Evolutionary conservation across 2,329 filamentous ascomycete genomes (phyloP).

Genomic region (Fusarium continuum): DNA sequence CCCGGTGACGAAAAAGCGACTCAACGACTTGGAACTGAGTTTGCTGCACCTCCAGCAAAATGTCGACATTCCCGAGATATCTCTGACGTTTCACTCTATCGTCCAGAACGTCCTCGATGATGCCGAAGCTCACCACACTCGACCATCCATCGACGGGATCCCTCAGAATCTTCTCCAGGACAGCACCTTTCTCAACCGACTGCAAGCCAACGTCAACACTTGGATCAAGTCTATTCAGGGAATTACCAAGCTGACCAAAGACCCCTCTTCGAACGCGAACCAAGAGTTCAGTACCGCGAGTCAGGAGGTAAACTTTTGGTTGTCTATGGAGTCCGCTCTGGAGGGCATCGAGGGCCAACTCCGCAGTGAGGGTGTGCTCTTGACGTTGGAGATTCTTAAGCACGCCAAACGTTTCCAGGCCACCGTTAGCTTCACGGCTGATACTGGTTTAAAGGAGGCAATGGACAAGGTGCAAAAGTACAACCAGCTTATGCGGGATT

Average conservation of each 20-base stretch:
- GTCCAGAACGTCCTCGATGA: slow-evolving; percentile 87
- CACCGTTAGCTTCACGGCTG: slow-evolving; percentile 94
- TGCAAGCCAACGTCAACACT: slow-evolving; percentile 92
- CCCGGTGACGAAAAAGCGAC: slow-evolving; percentile 95
- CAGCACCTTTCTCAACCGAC: slow-evolving; percentile 89
- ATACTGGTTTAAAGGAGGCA: slow-evolving; percentile 95
- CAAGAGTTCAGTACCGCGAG: slow-evolving; percentile 75
- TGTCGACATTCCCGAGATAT: slow-evolving; percentile 94
- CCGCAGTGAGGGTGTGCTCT: slow-evolving; percentile 83
- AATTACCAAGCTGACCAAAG: slow-evolving; percentile 92
- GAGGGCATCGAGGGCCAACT: slow-evolving; percentile 92
- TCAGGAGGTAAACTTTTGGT: slow-evolving; percentile 99
- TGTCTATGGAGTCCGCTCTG: slow-evolving; percentile 94
- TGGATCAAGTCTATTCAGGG: slow-evolving; percentile 99
- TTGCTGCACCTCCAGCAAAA: slow-evolving; percentile 95
- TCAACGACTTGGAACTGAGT: slow-evolving; percentile 92
- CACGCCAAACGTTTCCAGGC: slow-evolving; percentile 98
- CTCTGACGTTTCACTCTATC: slow-evolving; percentile 85
- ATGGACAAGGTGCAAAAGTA: slow-evolving; percentile 98
- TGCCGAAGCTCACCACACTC: slow-evolving; percentile 71
- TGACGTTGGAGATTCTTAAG: slow-evolving; percentile 94
- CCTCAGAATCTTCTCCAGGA: slow-evolving; percentile 81
- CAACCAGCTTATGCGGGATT: slow-evolving; percentile 98
- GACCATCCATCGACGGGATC: slow-evolving; percentile 81
- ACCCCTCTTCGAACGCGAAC: slow-evolving; percentile 71